These are phyloP conservation scores for Echeveria elegans DNA, from an alignment of 164 flowering plant species.

Conservation along the genomic window DNA sequence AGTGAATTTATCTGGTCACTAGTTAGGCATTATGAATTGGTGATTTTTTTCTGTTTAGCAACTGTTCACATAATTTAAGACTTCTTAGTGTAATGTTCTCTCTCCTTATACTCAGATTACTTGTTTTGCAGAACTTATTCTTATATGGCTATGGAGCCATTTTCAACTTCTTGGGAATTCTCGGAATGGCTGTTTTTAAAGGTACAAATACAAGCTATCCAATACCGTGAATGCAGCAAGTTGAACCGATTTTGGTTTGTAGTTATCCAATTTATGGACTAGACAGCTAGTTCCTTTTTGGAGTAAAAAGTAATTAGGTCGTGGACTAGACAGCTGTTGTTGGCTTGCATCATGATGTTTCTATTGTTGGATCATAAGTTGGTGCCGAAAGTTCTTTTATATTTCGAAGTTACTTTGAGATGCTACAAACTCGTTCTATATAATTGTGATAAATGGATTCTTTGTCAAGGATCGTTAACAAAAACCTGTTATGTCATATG, in stretches of 20 bases:
- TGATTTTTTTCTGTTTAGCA: background rate
- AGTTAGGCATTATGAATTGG: no score
- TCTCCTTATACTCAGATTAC: background rate
- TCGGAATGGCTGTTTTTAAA: constrained; percentile 59
- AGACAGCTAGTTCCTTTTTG: background rate
- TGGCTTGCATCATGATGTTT: background rate
- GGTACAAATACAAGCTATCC: constrained; percentile 29
- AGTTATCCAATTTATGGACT: no score
- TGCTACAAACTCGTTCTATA: background rate
- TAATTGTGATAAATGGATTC: background rate
- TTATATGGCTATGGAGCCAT: constrained; percentile 98
- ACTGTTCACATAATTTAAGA: background rate
- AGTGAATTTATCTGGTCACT: background rate
- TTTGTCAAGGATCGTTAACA: background rate
- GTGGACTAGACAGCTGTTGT: background rate
- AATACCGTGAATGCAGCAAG: background rate
- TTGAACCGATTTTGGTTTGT: background rate
- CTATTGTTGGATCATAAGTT: background rate
- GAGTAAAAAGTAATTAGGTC: background rate
- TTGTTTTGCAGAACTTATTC: constrained; percentile 72
- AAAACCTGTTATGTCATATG: background rate
- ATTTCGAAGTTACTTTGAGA: background rate
- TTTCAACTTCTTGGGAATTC: constrained; percentile 86
- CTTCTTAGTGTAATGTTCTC: background rate
- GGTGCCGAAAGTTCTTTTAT: background rate